Evolutionary conservation across 352 stramenopile species (phyloP).

Genomic region (Phytophthora cactorum): DNA sequence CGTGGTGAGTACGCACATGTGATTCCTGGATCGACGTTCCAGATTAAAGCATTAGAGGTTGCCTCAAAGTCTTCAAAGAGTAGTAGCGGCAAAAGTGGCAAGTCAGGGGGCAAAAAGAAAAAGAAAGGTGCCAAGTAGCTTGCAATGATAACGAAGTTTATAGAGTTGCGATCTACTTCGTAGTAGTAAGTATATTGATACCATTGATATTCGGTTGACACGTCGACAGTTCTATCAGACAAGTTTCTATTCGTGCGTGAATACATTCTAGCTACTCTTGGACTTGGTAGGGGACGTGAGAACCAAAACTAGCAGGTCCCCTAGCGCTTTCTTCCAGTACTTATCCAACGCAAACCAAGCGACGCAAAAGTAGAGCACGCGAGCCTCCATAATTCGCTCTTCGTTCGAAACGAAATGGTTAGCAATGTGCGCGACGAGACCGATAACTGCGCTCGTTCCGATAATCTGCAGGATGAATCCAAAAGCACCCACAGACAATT

Average conservation of each 20-base stretch:
- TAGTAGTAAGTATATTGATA: too few relatives aligned
- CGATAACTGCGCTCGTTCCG: constrained; percentile 45
- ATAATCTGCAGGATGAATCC: constrained; percentile 58
- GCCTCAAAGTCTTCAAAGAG: constrained; percentile 22
- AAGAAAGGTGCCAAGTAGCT: constrained; percentile 39
- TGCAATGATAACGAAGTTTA: background rate
- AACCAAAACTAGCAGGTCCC: constrained; percentile 36
- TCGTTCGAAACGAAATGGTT: constrained; percentile 61
- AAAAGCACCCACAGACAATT: constrained; percentile 42
- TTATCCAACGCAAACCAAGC: constrained; percentile 79
- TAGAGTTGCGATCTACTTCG: too few relatives aligned
- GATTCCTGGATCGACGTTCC: constrained; percentile 66
- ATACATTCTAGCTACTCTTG: constrained; percentile 22
- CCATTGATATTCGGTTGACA: too few relatives aligned
- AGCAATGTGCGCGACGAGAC: constrained; percentile 60
- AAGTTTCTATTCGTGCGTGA: constrained; percentile 12
- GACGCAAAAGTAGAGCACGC: constrained; percentile 64
- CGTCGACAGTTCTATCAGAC: constrained; percentile 1
- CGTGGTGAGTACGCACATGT: constrained; percentile 66
- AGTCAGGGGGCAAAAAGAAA: constrained; percentile 49
- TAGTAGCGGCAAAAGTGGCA: constrained; percentile 28
- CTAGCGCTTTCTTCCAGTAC: constrained; percentile 66
- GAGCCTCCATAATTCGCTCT: constrained; percentile 58
- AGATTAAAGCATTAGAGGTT: constrained; percentile 68
- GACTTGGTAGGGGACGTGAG: constrained; percentile 32